Conservation (phyloP, 192 early-diverging fungal species). For the Backusella psychrophila region DNA sequence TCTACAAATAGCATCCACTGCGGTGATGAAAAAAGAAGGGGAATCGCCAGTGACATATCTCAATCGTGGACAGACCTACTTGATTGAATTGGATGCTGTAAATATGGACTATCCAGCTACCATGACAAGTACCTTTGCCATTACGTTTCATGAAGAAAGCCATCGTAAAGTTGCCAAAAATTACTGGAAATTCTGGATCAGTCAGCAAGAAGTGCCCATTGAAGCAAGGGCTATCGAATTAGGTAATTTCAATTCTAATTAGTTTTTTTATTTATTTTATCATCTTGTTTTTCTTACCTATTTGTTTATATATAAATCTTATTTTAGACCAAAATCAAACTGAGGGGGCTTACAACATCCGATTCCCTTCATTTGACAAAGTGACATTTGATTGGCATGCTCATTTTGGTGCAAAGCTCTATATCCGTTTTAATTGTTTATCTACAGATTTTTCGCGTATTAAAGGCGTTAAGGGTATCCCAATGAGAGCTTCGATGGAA, state of each 20-base stretch:
- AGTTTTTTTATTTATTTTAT: not conserved
- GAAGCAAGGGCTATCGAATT: conserved; percentile 64
- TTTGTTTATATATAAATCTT: not conserved
- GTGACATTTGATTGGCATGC: conserved; percentile 73
- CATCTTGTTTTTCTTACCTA: not conserved
- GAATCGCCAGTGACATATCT: conserved; percentile 65
- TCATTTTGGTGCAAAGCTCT: conserved; percentile 59
- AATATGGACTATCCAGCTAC: not conserved
- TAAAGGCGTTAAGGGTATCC: conserved; percentile 80
- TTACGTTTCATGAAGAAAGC: conserved; percentile 70
- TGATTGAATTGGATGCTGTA: not conserved
- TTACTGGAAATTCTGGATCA: conserved; percentile 77
- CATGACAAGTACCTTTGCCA: conserved; percentile 43
- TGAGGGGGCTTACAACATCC: conserved; percentile 48
- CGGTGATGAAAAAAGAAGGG: conserved; percentile 47
- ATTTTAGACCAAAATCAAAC: conserved; percentile 24
- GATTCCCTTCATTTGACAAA: conserved; percentile 61
- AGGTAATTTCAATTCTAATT: conserved; percentile 27
- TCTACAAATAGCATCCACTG: conserved; percentile 42
- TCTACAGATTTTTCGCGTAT: conserved; percentile 79
- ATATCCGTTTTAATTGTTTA: conserved; percentile 72
- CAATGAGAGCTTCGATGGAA: conserved; percentile 52
- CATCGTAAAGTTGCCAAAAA: conserved; percentile 59
- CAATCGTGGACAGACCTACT: conserved; percentile 59
- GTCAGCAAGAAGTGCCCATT: conserved; percentile 61